Evolutionary conservation across 208 protist species (phyloP), one percentile per base, ranked within the genome.

Genomic region (Crithidia brevicula): DNA sequence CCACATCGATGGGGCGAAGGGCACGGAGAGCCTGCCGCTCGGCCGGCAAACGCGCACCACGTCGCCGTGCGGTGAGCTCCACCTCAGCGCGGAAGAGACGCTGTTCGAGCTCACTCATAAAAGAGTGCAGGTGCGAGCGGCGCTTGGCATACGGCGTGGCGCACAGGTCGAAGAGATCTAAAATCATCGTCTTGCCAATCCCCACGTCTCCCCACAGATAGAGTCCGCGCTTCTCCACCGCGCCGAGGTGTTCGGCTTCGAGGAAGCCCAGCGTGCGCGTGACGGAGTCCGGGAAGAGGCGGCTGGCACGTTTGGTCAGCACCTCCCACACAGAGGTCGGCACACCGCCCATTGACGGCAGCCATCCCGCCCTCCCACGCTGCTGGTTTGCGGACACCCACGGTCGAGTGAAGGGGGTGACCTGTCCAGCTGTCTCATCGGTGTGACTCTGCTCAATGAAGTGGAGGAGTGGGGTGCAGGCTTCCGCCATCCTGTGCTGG

Each of bases 191-290:
- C 72, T 98, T 98, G 28, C 96, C 96, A 54, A 97, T 96, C 5
- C 96, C 96, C n/a, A 98, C 94, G 67, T 89, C 83, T 23, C 96
- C 96, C 81, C 89, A 97, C 9, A 98, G 72, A 78, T 98, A 98
- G 20, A 98, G 69, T 1, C 96, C 96, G 34, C 85, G 84, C 64
- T 84, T 88, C 51, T 79, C 59, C 22, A 66, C 67, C 28, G 74
- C 73, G 30, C 86, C 89, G 31, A 95, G 25, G 67, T 79, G 85
- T 62, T 89, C 84, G 4, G 83, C 62, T 46, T 78, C 77, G 13
- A 79, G 49, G 20, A 83, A 34, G 53, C 56, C 74, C 50, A 90
- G 53, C 15, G 73, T 70, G 23, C 57, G 51, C 11, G 76, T 72
- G 20, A 33, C 36, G 9, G 51, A 49, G 27, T 81, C 58, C 16